phyloP scores from a whole-genome alignment of 768 basidiomycete species.

The Phylloporus sp. region DNA sequence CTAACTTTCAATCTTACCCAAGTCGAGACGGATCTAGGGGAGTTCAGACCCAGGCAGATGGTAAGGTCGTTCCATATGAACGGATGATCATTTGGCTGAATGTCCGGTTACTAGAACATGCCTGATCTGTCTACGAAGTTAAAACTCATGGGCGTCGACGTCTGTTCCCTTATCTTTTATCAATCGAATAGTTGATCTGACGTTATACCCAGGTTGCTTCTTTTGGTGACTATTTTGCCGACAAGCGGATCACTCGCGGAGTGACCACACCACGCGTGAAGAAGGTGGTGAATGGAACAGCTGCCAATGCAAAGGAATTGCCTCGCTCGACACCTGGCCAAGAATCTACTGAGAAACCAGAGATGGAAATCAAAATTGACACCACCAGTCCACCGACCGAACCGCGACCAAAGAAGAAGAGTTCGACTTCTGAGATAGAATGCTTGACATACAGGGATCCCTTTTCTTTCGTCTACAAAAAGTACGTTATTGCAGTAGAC shows the following conservation, averaged over 20 bases:
- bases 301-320: not conserved
- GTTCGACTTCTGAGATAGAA: conserved; percentile 18
- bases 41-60: conserved; percentile 43
- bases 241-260: conserved; percentile 33
- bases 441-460: conserved; percentile 68
- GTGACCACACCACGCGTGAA: not conserved
- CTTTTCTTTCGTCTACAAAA: conserved; percentile 68
- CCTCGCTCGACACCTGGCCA: not conserved
- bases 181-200: not conserved
- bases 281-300: not conserved
- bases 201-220: conserved; percentile 44
- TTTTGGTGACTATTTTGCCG: conserved; percentile 71
- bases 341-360: not conserved
- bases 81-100: not conserved
- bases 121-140: conserved; percentile 71
- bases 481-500: conserved; percentile 26
- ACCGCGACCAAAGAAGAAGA: not conserved
- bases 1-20: conserved; percentile 68
- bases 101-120: conserved; percentile 36
- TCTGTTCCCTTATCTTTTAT: conserved; percentile 16
- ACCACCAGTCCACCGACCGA: not conserved
- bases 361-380: conserved; percentile 22
- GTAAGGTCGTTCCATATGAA: conserved; percentile 12
- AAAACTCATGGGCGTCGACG: conserved; percentile 53
- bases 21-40: conserved; percentile 38